A percentile compares a stretch with the other conserved stretches of the same genome.
Evolutionary conservation across 2,329 filamentous ascomycete genomes (phyloP).

Genomic region (Claviceps sp.): DNA sequence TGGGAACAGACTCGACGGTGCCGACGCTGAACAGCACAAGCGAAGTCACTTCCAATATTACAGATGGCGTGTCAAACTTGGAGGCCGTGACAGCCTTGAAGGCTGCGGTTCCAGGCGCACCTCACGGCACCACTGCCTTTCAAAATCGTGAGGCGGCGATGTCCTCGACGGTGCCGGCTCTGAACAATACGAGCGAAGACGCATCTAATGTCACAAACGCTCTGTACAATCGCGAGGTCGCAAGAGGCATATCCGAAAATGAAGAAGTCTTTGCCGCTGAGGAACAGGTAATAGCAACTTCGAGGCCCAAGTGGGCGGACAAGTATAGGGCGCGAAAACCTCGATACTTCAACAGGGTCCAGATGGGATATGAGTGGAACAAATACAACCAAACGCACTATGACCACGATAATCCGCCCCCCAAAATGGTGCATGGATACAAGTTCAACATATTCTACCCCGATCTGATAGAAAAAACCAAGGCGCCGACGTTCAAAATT

Average conservation of each 20-base stretch:
- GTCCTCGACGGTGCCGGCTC: background rate
- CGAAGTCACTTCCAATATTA: slow-evolving; percentile 75
- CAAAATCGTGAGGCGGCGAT: slow-evolving; percentile 85
- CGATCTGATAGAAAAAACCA: slow-evolving; percentile 86
- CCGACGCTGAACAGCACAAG: slow-evolving; percentile 24
- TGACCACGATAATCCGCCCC: slow-evolving; percentile 93
- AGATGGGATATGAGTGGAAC: slow-evolving; percentile 99
- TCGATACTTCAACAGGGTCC: slow-evolving; percentile 92
- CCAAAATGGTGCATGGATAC: slow-evolving; percentile 96
- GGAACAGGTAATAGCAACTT: slow-evolving; percentile 51
- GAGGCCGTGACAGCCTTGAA: slow-evolving; percentile 64
- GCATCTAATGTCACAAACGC: slow-evolving; percentile 79
- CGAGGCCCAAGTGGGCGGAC: slow-evolving; percentile 64
- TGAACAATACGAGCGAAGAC: slow-evolving; percentile 48
- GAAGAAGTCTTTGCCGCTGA: slow-evolving; percentile 93
- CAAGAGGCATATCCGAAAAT: slow-evolving; percentile 79
- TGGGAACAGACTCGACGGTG: slow-evolving; percentile 52
- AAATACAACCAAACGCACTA: slow-evolving; percentile 99
- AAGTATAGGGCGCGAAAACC: slow-evolving; percentile 86
- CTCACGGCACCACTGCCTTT: slow-evolving; percentile 71
- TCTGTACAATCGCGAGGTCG: slow-evolving; percentile 83
- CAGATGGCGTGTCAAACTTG: slow-evolving; percentile 78
- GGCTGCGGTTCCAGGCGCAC: slow-evolving; percentile 32
- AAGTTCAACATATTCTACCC: slow-evolving; percentile 99
- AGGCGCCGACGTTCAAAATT: slow-evolving; percentile 91